These are phyloP conservation scores for Irpex sp. DNA, from an alignment of 1,284 basidiomycete species.

Conservation along the genomic window DNA sequence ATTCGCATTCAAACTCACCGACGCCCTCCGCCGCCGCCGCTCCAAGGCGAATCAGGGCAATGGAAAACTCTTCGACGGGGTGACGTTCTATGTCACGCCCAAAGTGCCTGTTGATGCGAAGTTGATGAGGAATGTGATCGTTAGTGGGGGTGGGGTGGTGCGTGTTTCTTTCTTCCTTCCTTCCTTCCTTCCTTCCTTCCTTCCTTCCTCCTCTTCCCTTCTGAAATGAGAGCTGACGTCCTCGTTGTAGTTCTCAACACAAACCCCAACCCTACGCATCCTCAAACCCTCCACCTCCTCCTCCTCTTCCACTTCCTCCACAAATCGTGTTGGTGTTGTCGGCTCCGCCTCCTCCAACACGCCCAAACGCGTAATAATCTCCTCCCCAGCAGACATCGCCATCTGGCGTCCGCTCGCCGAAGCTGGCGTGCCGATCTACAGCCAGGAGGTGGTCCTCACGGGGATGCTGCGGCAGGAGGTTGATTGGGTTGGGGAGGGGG, in stretches of 20 bases:
- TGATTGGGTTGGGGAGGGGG: conserved; percentile 51
- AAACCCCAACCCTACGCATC: conserved; percentile 52
- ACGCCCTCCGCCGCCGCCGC: conserved; percentile 46
- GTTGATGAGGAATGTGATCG: conserved; percentile 61
- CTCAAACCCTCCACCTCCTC: conserved; percentile 36
- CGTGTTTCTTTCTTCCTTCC: conserved; percentile 15
- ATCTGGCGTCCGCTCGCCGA: conserved; percentile 58
- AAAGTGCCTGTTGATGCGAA: conserved; percentile 52
- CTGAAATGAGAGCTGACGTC: not conserved
- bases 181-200: not conserved
- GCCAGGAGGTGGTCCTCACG: conserved; percentile 60
- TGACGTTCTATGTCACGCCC: conserved; percentile 71
- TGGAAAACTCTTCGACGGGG: conserved; percentile 55
- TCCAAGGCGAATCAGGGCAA: conserved; percentile 40
- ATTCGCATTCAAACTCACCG: conserved; percentile 56
- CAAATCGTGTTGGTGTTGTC: no score
- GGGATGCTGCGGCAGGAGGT: conserved; percentile 62
- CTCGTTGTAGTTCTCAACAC: conserved; percentile 36
- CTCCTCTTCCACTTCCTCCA: no score
- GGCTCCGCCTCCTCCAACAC: no score
- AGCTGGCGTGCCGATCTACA: conserved; percentile 57
- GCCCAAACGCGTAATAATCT: conserved; percentile 57
- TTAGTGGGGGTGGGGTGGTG: conserved; percentile 67
- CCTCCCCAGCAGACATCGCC: conserved; percentile 53
- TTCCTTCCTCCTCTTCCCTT: no score